Evolutionary conservation across 495 filamentous ascomycete species (phyloP).

Genomic region (Penicilliopsis zonata): DNA sequence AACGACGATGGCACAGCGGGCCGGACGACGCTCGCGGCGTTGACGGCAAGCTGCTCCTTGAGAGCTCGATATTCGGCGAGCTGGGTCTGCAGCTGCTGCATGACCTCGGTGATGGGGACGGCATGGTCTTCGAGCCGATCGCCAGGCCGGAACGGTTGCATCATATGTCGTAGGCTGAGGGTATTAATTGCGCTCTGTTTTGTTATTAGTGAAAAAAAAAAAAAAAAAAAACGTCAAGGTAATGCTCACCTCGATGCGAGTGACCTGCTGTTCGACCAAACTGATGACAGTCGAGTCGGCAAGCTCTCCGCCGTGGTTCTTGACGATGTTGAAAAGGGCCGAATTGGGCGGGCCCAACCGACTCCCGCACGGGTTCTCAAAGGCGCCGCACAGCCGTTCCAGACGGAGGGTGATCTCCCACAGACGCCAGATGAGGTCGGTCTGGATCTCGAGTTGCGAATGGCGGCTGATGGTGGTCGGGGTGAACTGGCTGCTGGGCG

Average conservation of each 20-base stretch:
- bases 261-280: slow-evolving; percentile 88
- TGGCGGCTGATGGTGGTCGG: slow-evolving; percentile 34
- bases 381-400: slow-evolving; percentile 79
- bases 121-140: slow-evolving; percentile 35
- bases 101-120: slow-evolving; percentile 37
- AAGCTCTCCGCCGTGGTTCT: slow-evolving; percentile 69
- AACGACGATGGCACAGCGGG: slow-evolving; percentile 8
- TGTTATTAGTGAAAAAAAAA: slow-evolving; percentile 7
- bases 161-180: slow-evolving; percentile 53
- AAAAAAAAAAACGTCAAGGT: slow-evolving; percentile 1
- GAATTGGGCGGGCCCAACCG: slow-evolving; percentile 62
- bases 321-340: slow-evolving; percentile 72
- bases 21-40: slow-evolving; percentile 17
- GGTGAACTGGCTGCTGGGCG: slow-evolving; percentile 17
- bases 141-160: slow-evolving; percentile 36
- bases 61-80: slow-evolving; percentile 38
- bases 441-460: slow-evolving; percentile 58
- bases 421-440: slow-evolving; percentile 73
- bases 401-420: slow-evolving; percentile 84
- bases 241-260: slow-evolving; percentile 75
- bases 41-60: slow-evolving; percentile 31
- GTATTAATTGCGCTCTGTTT: slow-evolving; percentile 51
- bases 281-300: slow-evolving; percentile 75
- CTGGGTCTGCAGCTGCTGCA: slow-evolving; percentile 34
- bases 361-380: slow-evolving; percentile 52